Evolutionary conservation across 495 filamentous ascomycete species (phyloP).

Genomic region (Stereocaulon alpinum): DNA sequence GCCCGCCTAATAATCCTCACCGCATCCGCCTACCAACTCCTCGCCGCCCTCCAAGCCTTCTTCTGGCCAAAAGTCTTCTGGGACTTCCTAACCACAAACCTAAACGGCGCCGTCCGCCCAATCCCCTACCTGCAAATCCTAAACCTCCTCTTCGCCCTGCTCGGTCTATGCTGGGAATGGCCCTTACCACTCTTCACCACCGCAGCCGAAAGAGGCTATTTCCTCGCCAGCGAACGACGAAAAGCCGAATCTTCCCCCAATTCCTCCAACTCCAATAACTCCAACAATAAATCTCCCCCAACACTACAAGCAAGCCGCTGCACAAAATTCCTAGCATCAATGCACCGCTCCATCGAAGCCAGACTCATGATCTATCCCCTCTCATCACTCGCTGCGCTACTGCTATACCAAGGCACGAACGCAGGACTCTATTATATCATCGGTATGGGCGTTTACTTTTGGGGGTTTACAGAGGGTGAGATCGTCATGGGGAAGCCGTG

Average conservation of each 20-base stretch:
- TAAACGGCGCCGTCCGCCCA: slow-evolving; percentile 77
- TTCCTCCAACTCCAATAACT: no score
- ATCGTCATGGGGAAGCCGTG: slow-evolving; percentile 58
- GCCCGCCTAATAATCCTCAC: slow-evolving; percentile 26
- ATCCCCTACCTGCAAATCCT: slow-evolving; percentile 84
- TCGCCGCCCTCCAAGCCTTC: slow-evolving; percentile 72
- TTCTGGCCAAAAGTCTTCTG: slow-evolving; percentile 99
- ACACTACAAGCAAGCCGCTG: no score
- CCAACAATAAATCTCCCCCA: not conserved
- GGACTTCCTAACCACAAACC: slow-evolving; percentile 88
- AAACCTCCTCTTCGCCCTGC: slow-evolving; percentile 82
- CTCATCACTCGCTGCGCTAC: slow-evolving; percentile 57
- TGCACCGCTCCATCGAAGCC: slow-evolving; percentile 82
- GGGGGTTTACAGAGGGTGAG: slow-evolving; percentile 96
- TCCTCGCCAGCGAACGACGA: not conserved
- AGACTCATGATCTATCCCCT: slow-evolving; percentile 78
- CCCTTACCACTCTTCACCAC: slow-evolving; percentile 50
- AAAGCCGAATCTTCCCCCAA: no score
- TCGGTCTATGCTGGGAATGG: slow-evolving; percentile 85
- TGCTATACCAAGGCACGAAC: slow-evolving; percentile 90
- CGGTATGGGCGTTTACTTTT: slow-evolving; percentile 82
- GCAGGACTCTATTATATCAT: slow-evolving; percentile 86
- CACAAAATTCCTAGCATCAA: slow-evolving; percentile 24
- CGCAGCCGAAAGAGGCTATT: slow-evolving; percentile 22
- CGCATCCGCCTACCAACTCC: slow-evolving; percentile 61